These are phyloP conservation scores for Closterium sp. DNA, from an alignment of 139 green algal species.

Conservation along the genomic window DNA sequence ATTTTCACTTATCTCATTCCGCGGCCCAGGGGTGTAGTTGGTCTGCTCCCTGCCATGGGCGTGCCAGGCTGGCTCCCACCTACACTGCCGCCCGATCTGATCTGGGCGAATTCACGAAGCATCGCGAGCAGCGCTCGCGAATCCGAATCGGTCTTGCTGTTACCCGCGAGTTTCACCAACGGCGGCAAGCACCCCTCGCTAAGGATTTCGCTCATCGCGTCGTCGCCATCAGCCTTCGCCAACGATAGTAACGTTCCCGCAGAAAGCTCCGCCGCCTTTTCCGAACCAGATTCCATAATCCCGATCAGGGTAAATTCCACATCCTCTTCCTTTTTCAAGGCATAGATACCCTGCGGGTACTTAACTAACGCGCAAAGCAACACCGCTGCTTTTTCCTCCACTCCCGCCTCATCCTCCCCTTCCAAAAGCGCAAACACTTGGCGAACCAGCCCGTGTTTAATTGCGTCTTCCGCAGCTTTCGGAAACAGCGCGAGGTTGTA, in stretches of 20 bases:
- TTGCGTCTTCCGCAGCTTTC: background rate
- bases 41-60: background rate
- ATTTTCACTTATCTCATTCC: background rate
- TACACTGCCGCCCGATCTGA: background rate
- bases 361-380: background rate
- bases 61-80: background rate
- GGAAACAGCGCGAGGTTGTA: background rate
- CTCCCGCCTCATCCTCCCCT: background rate
- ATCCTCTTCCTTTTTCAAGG: background rate
- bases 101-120: background rate
- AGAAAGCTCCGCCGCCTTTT: background rate
- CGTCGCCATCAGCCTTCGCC: background rate
- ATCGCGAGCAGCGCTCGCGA: background rate
- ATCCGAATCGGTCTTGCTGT: background rate
- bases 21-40: background rate
- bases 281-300: background rate
- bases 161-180: background rate
- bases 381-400: conserved; percentile 5
- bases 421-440: background rate
- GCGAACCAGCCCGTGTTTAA: background rate
- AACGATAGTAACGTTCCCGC: background rate
- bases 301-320: background rate
- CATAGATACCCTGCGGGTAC: background rate
- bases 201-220: background rate
- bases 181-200: background rate